A percentile compares a stretch with the other conserved stretches of the same genome.
Evolutionary conservation across 2,329 filamentous ascomycete species (phyloP).

Genomic region (Daldinia sp.): DNA sequence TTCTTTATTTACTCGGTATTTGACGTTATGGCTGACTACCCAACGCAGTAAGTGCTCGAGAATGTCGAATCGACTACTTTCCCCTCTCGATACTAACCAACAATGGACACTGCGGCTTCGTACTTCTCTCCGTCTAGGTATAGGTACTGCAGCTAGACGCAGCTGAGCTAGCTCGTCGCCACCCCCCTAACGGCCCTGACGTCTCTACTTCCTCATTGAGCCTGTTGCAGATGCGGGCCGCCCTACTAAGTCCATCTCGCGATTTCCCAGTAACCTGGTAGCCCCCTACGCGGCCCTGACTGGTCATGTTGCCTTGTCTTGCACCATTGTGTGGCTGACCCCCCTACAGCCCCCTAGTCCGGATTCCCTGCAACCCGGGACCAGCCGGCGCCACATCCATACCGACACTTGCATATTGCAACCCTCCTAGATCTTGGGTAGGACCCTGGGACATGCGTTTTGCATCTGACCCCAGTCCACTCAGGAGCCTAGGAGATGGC

Average conservation of each 20-base stretch:
- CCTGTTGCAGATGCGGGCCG: constrained; percentile 41
- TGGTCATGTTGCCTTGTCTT: constrained; percentile 18
- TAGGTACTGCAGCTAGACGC: constrained; percentile 12
- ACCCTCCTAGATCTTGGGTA: constrained; percentile 37
- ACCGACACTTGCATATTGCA: constrained; percentile 37
- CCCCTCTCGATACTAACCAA: not conserved
- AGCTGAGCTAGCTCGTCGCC: constrained; percentile 32
- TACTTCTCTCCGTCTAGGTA: not conserved
- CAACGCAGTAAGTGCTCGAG: not conserved
- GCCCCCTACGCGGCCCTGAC: constrained; percentile 29
- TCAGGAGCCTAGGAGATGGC: constrained; percentile 27
- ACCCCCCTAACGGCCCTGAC: constrained; percentile 33
- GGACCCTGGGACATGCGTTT: constrained; percentile 40
- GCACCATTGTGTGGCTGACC: constrained; percentile 26
- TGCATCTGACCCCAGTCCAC: constrained; percentile 38
- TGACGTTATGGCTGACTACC: not conserved
- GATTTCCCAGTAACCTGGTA: constrained; percentile 40
- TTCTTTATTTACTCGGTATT: too few relatives aligned
- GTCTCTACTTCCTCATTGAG: constrained; percentile 43
- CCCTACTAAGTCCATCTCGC: constrained; percentile 26
- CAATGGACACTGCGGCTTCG: not conserved
- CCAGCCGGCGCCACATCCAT: constrained; percentile 34
- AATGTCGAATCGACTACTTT: not conserved
- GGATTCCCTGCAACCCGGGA: constrained; percentile 33
- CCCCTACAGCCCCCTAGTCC: not conserved